These are phyloP conservation scores for Polyporus arcularius DNA, from an alignment of 768 basidiomycete genomes.

Conservation along the genomic window DNA sequence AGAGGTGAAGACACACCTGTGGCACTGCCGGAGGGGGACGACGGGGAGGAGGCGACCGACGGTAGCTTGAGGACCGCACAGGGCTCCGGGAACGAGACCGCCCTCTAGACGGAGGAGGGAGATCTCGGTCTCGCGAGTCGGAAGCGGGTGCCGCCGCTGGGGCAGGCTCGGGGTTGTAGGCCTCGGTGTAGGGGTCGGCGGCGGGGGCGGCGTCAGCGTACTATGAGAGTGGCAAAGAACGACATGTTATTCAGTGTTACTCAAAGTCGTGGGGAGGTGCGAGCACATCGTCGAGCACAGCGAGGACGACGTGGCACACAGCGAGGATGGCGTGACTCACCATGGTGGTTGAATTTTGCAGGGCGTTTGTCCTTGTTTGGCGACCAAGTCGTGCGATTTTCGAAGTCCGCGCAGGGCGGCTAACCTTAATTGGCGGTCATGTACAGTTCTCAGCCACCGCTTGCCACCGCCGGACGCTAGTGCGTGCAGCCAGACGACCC, in stretches of 20 bases:
- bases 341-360: slow-evolving; percentile 56
- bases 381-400: slow-evolving; percentile 15
- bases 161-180: slow-evolving; percentile 65
- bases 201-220: slow-evolving; percentile 64
- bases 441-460: slow-evolving; percentile 69
- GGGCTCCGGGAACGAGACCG: slow-evolving; percentile 78
- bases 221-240: slow-evolving; percentile 35
- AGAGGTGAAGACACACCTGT: slow-evolving; percentile 52
- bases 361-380: slow-evolving; percentile 32
- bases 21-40: slow-evolving; percentile 67
- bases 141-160: slow-evolving; percentile 40
- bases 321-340: slow-evolving; percentile 42
- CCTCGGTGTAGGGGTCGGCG: slow-evolving; percentile 81
- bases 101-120: slow-evolving; percentile 51
- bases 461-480: slow-evolving; percentile 10
- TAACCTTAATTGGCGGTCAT: slow-evolving; percentile 47
- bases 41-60: slow-evolving; percentile 53
- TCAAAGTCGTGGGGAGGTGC: too few relatives aligned
- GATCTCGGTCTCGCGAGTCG: slow-evolving; percentile 55
- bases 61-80: slow-evolving; percentile 48
- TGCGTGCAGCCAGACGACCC: slow-evolving; percentile 37
- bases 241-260: background rate
- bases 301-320: slow-evolving; percentile 9
- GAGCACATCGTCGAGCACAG: slow-evolving; percentile 1
- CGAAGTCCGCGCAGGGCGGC: slow-evolving; percentile 23